These are phyloP conservation scores for Lentinula boryana DNA, from an alignment of 768 basidiomycete species.

Conservation along the genomic window DNA sequence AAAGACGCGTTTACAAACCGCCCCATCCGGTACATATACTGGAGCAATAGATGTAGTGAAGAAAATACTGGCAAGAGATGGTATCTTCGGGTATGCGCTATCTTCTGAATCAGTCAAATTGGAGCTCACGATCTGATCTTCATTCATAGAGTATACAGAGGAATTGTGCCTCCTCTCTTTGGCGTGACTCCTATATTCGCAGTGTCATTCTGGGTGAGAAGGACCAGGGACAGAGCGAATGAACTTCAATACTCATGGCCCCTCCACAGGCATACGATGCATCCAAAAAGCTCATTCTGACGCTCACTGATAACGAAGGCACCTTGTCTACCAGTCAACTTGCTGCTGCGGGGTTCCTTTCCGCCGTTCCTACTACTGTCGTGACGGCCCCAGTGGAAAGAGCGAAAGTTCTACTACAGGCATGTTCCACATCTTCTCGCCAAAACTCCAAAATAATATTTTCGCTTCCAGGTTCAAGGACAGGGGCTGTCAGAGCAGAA, in stretches of 20 bases:
- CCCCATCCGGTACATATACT: constrained; percentile 79
- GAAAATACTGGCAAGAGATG: constrained; percentile 88
- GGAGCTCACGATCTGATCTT: background rate
- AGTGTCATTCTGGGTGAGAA: constrained; percentile 89
- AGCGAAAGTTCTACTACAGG: constrained; percentile 93
- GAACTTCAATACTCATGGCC: background rate
- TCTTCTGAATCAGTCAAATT: background rate
- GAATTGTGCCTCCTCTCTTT: constrained; percentile 88
- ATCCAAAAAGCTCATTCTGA: constrained; percentile 81
- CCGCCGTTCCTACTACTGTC: constrained; percentile 86
- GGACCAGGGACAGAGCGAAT: background rate
- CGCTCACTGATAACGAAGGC: constrained; percentile 49
- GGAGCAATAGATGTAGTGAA: constrained; percentile 92
- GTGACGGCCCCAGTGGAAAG: constrained; percentile 96
- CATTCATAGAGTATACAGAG: constrained; percentile 69
- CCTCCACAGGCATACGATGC: constrained; percentile 77
- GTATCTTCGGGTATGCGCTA: constrained; percentile 65
- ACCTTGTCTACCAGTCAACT: constrained; percentile 71
- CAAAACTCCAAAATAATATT: background rate
- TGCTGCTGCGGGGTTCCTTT: constrained; percentile 90
- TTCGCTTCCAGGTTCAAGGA: constrained; percentile 66
- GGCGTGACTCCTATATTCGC: constrained; percentile 99
- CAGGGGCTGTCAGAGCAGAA: constrained; percentile 66
- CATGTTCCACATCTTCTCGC: constrained; percentile 20
- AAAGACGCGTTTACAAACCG: constrained; percentile 95